phyloP scores from a whole-genome alignment of 495 filamentous ascomycete genomes.

The Aspergillus bridgeri region DNA sequence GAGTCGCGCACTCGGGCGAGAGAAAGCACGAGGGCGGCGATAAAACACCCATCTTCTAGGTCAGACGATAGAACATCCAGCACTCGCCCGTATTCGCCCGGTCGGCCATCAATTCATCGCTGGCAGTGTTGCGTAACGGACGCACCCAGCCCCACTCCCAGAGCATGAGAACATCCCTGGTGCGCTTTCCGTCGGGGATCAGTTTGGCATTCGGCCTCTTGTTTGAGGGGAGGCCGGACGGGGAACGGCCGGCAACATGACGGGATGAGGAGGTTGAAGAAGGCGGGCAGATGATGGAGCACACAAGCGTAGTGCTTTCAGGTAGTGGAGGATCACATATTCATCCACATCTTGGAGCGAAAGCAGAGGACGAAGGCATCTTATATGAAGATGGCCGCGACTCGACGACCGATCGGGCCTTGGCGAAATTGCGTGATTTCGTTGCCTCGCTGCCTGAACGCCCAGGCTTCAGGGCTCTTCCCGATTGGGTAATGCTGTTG shows the following conservation, averaged over 20 bases:
- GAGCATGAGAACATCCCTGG: conserved; percentile 4
- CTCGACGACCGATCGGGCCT: conserved; percentile 23
- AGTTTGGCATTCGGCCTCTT: conserved; percentile 1
- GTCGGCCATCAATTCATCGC: neutral
- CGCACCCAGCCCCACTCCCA: conserved; percentile 14
- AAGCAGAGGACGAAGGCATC: neutral
- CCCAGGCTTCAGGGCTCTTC: neutral
- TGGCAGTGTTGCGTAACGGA: conserved; percentile 16
- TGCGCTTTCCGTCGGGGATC: conserved; percentile 23
- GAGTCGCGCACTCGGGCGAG: conserved; percentile 19
- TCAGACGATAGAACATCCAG: conserved; percentile 8
- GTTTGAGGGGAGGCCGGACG: neutral
- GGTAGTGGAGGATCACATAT: neutral
- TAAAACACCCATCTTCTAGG: neutral
- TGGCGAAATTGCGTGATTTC: conserved; percentile 45
- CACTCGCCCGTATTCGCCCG: neutral
- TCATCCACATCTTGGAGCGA: neutral
- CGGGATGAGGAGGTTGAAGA: neutral
- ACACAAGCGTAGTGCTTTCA: neutral
- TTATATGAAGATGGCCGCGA: conserved; percentile 33
- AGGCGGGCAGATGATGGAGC: neutral
- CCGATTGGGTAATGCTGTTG: neutral
- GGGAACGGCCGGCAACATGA: neutral
- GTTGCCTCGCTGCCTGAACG: conserved; percentile 11
- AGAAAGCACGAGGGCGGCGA: neutral